Evolutionary conservation across 139 green algal genomes (phyloP).

Genomic region (Volvox africanus): DNA sequence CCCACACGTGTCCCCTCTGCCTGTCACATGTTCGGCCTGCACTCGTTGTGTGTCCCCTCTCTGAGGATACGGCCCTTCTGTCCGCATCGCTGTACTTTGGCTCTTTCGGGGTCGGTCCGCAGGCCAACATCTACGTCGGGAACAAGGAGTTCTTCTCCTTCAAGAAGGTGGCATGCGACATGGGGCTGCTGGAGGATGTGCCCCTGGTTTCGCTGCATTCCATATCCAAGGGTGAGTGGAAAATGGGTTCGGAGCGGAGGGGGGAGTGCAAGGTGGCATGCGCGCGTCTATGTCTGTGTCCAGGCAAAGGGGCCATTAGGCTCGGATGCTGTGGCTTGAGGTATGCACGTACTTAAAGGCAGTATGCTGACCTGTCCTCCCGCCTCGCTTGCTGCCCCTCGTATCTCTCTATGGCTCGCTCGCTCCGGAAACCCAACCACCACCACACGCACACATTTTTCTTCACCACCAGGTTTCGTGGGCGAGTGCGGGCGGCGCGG

Average conservation of each 20-base stretch:
- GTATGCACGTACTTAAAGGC: too few relatives aligned
- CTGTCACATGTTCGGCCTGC: too few relatives aligned
- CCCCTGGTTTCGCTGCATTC: slow-evolving; percentile 89
- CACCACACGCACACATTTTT: neutral
- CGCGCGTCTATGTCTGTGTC: neutral
- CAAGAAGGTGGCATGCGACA: slow-evolving; percentile 81
- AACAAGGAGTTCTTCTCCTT: slow-evolving; percentile 85
- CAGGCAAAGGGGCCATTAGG: too few relatives aligned
- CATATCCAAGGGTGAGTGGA: slow-evolving; percentile 83
- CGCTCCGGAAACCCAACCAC: neutral
- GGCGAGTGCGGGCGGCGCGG: slow-evolving; percentile 92
- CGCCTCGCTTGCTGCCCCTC: neutral
- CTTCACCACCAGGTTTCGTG: slow-evolving; percentile 65
- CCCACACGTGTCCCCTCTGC: too few relatives aligned
- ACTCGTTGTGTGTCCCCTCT: too few relatives aligned
- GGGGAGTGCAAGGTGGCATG: neutral
- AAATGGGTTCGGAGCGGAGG: neutral
- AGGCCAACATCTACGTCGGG: slow-evolving; percentile 93
- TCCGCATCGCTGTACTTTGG: too few relatives aligned
- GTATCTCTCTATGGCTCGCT: neutral
- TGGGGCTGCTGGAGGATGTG: slow-evolving; percentile 69
- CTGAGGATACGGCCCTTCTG: too few relatives aligned
- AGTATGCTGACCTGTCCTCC: too few relatives aligned
- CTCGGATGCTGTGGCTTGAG: too few relatives aligned
- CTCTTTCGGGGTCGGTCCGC: neutral